phyloP scores from a whole-genome alignment of 225 moss, liverwort and hornwort genomes.

The Sphagnum contortum region DNA sequence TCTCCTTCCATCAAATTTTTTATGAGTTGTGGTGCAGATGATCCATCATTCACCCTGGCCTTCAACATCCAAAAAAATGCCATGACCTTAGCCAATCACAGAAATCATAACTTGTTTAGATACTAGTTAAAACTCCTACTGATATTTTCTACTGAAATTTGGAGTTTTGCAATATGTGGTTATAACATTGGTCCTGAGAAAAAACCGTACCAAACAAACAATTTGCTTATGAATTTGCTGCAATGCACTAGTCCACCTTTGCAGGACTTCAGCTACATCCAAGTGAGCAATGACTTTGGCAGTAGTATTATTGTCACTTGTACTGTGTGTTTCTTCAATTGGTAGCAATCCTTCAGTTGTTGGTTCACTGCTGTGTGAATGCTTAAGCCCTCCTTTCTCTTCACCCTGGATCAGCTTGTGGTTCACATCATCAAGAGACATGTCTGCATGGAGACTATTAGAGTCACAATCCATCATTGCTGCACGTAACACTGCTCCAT shows the following conservation, averaged over 20 bases:
- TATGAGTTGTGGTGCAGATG: slow-evolving; percentile 72
- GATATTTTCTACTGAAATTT: neutral
- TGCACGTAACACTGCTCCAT: slow-evolving; percentile 79
- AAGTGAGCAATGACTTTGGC: slow-evolving; percentile 57
- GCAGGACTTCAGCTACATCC: slow-evolving; percentile 84
- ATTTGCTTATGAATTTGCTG: slow-evolving; percentile 90
- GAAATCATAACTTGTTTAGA: neutral
- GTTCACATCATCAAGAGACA: slow-evolving; percentile 30
- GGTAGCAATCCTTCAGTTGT: slow-evolving; percentile 9
- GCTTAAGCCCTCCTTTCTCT: slow-evolving; percentile 20
- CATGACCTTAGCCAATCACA: slow-evolving; percentile 4
- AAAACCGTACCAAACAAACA: slow-evolving; percentile 57
- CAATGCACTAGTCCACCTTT: slow-evolving; percentile 93
- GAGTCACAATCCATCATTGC: slow-evolving; percentile 72
- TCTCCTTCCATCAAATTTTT: slow-evolving; percentile 43
- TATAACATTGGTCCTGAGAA: no score
- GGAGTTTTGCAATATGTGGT: neutral
- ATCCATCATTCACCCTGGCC: slow-evolving; percentile 87
- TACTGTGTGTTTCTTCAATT: slow-evolving; percentile 17
- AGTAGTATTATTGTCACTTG: slow-evolving; percentile 57
- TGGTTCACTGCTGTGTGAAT: slow-evolving; percentile 5
- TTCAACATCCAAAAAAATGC: slow-evolving; percentile 17
- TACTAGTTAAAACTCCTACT: neutral
- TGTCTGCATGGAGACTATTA: slow-evolving; percentile 45
- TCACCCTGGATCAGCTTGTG: slow-evolving; percentile 26